Evolutionary conservation across 2,329 filamentous ascomycete genomes (phyloP).

Genomic region (Zymoseptoria brevis): DNA sequence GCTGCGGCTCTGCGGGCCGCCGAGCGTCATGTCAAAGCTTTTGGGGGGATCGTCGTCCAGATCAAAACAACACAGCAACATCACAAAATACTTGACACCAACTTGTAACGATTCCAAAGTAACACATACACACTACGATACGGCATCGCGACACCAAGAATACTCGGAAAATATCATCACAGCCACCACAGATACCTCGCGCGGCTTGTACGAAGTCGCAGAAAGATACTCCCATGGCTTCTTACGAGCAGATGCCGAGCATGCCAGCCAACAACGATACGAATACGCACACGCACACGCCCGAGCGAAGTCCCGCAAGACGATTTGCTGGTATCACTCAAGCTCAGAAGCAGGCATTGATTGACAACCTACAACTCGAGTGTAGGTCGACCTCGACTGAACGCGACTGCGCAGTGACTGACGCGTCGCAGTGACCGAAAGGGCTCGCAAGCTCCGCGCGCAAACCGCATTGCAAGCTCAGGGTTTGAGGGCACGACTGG

Average conservation of each 20-base stretch:
- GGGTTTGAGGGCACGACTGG: slow-evolving; percentile 74
- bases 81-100: neutral
- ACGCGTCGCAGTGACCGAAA: slow-evolving; percentile 62
- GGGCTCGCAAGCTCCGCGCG: slow-evolving; percentile 76
- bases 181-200: neutral
- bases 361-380: slow-evolving; percentile 85
- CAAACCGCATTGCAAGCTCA: slow-evolving; percentile 86
- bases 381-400: slow-evolving; percentile 45
- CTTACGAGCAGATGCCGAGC: neutral
- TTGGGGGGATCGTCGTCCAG: neutral
- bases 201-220: neutral
- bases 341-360: slow-evolving; percentile 72
- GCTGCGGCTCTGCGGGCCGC: neutral
- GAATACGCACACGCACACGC: slow-evolving; percentile 15
- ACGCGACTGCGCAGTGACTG: neutral
- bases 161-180: neutral
- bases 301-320: slow-evolving; percentile 16
- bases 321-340: slow-evolving; percentile 27
- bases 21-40: neutral
- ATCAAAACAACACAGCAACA: neutral
- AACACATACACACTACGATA: neutral
- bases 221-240: neutral
- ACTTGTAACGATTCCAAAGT: neutral
- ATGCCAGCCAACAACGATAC: slow-evolving; percentile 7
- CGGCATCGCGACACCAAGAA: neutral